phyloP scores from a whole-genome alignment of 257 asterid genomes.

The Petunia secreta region DNA sequence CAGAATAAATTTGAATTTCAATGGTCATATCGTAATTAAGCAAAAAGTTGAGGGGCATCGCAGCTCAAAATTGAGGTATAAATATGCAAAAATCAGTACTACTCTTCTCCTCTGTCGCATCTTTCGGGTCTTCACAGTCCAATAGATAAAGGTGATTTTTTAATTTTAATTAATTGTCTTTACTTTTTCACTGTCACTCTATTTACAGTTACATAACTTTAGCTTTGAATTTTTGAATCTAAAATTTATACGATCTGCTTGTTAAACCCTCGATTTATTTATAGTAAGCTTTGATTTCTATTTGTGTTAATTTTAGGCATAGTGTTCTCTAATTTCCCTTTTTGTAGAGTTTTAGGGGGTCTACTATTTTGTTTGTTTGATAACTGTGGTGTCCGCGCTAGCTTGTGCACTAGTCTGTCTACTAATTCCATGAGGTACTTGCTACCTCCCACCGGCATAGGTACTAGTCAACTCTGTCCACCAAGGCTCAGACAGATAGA shows the following conservation, averaged over 20 bases:
- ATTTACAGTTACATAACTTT: constrained; percentile 25
- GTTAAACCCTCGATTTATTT: constrained; percentile 25
- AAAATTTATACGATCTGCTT: constrained; percentile 41
- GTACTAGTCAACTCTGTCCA: too few species aligned
- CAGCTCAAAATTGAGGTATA: constrained; percentile 22
- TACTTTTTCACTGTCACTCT: constrained; percentile 36
- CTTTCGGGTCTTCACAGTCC: constrained; percentile 44
- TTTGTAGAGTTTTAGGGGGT: neutral
- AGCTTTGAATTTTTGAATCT: constrained; percentile 52
- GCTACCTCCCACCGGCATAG: too few species aligned
- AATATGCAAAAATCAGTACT: constrained; percentile 34
- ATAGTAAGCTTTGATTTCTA: neutral
- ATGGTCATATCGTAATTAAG: constrained; percentile 41
- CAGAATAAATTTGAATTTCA: neutral
- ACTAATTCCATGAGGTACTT: too few species aligned
- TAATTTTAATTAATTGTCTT: constrained; percentile 29
- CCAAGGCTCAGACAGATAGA: too few species aligned
- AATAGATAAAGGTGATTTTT: constrained; percentile 52
- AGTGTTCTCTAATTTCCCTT: neutral
- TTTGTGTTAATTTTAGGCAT: too few species aligned
- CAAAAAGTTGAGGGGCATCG: constrained; percentile 39
- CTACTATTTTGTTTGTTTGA: neutral
- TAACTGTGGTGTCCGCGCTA: too few species aligned
- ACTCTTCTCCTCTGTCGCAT: constrained; percentile 47
- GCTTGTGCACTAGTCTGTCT: too few species aligned